A percentile compares a stretch with the other conserved stretches of the same genome.
Evolutionary conservation across 2,329 filamentous ascomycete species (phyloP).

Genomic region (Cordyceps fumosorosea): DNA sequence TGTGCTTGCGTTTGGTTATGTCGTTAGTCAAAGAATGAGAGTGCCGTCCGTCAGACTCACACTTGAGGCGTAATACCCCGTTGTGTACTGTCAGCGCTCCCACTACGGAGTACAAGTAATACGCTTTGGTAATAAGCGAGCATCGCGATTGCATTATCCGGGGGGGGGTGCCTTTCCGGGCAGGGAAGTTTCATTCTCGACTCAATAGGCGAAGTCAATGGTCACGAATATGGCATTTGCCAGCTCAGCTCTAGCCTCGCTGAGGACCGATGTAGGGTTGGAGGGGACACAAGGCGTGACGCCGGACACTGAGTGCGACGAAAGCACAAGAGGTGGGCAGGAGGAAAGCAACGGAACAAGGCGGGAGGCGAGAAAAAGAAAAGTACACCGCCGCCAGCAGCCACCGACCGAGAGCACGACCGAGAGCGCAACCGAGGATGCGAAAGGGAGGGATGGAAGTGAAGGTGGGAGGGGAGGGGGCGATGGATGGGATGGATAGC

Average conservation of each 20-base stretch:
- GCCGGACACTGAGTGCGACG: not conserved
- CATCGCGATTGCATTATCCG: constrained; percentile 7
- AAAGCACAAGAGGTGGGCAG: not conserved
- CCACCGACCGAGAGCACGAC: not conserved
- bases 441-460: not conserved
- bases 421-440: not conserved
- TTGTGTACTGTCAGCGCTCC: not conserved
- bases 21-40: not conserved
- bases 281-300: constrained; percentile 2
- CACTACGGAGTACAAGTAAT: not conserved
- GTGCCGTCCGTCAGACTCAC: constrained; percentile 1
- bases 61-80: not conserved
- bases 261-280: not conserved
- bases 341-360: not conserved
- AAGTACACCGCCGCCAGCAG: not conserved
- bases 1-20: not conserved
- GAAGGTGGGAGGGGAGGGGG: not conserved
- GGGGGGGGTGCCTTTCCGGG: not conserved
- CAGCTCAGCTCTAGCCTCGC: constrained; percentile 2
- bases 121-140: not conserved
- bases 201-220: too few species aligned
- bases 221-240: not conserved
- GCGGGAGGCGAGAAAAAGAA: not conserved
- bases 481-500: not conserved
- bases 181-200: too few species aligned